Evolutionary conservation across 1,284 basidiomycete genomes (phyloP).

Genomic region (Ustilago crameri): DNA sequence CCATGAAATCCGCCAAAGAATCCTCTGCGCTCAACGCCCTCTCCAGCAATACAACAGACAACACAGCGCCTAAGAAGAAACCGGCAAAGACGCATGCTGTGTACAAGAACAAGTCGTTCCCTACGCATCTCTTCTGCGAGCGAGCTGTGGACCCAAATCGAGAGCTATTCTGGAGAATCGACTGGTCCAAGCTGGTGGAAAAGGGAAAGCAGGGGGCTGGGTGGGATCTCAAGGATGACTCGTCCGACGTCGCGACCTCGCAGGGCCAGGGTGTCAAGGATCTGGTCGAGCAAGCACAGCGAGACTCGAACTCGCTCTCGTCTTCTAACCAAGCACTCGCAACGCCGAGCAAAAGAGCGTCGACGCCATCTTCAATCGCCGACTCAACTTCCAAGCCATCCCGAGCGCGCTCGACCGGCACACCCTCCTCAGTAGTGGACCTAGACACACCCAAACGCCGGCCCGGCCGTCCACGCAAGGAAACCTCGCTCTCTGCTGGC

Average conservation of each 20-base stretch:
- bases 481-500: conserved; percentile 44
- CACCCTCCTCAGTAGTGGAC: conserved; percentile 18
- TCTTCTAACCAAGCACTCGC: background rate
- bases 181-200: conserved; percentile 40
- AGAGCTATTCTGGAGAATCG: conserved; percentile 54
- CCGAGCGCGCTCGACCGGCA: conserved; percentile 15
- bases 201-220: conserved; percentile 39
- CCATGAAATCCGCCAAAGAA: conserved; percentile 40
- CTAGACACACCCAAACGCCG: conserved; percentile 28
- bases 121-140: conserved; percentile 48
- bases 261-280: conserved; percentile 50
- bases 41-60: conserved; percentile 7
- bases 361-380: conserved; percentile 22
- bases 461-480: conserved; percentile 38
- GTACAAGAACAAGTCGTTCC: conserved; percentile 47
- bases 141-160: conserved; percentile 49
- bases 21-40: conserved; percentile 20
- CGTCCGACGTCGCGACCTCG: conserved; percentile 33
- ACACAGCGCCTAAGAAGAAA: conserved; percentile 14
- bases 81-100: conserved; percentile 13
- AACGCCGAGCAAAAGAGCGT: conserved; percentile 8
- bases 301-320: conserved; percentile 1
- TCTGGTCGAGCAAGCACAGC: conserved; percentile 40
- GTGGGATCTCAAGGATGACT: conserved; percentile 52
- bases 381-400: conserved; percentile 9